Evolutionary conservation across 2,329 filamentous ascomycete species (phyloP).

Genomic region (Lecanicillium sp.): DNA sequence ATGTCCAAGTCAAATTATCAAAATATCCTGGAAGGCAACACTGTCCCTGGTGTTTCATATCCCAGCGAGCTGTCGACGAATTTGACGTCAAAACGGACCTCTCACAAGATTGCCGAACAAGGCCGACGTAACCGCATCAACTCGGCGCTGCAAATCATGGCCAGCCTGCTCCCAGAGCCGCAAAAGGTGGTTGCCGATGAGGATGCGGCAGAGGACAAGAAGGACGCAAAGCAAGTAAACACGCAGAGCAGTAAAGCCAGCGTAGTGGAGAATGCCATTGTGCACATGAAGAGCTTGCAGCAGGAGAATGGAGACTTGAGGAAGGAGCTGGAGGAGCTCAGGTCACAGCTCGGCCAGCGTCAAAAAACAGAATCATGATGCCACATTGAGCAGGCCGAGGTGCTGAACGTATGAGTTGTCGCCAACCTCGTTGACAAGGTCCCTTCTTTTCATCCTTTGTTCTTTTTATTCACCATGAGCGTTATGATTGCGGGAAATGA

Average conservation of each 20-base stretch:
- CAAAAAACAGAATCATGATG: slow-evolving; percentile 4
- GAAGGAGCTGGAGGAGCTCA: slow-evolving; percentile 40
- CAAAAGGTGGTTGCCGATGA: slow-evolving; percentile 30
- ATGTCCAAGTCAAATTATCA: slow-evolving; percentile 97
- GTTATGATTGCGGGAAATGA: neutral
- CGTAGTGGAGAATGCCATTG: slow-evolving; percentile 94
- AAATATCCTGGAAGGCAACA: slow-evolving; percentile 89
- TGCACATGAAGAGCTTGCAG: slow-evolving; percentile 84
- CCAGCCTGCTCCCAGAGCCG: slow-evolving; percentile 65
- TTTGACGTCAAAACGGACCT: slow-evolving; percentile 90
- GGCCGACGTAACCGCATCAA: slow-evolving; percentile 94
- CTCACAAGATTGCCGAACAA: slow-evolving; percentile 96
- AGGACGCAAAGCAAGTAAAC: slow-evolving; percentile 37
- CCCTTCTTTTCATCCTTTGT: neutral
- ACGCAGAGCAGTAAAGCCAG: slow-evolving; percentile 84
- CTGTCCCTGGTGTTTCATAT: slow-evolving; percentile 82
- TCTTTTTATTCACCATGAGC: neutral
- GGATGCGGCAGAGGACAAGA: slow-evolving; percentile 38
- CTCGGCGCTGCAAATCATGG: slow-evolving; percentile 84
- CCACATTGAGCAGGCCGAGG: neutral
- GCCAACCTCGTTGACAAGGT: neutral
- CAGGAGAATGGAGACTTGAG: slow-evolving; percentile 63
- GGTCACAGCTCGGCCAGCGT: slow-evolving; percentile 21
- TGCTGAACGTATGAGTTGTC: neutral
- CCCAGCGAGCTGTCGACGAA: slow-evolving; percentile 88